Percentiles rank a stretch among this genome's conserved stretches.
Conservation (phyloP, 352 stramenopile genomes). For the Globisporangium canariense region DNA sequence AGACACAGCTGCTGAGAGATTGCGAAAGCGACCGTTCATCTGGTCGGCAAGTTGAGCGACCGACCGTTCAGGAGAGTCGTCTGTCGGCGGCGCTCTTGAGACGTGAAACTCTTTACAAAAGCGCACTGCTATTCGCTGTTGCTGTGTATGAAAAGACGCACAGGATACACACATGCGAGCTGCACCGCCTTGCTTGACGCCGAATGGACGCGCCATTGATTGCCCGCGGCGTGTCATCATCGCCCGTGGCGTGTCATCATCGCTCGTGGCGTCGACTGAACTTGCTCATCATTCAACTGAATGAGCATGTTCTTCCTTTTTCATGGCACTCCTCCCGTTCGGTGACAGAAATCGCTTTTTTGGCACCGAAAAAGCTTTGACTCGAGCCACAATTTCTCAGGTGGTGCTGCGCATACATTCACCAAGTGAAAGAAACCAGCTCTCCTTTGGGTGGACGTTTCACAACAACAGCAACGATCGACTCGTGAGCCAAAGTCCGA, state of each 20-base stretch:
- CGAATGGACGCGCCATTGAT: background rate
- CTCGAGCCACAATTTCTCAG: conserved; percentile 6
- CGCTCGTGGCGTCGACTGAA: conserved; percentile 1
- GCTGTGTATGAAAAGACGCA: background rate
- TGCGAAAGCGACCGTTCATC: background rate
- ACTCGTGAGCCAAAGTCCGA: too few species aligned
- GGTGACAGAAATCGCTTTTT: background rate
- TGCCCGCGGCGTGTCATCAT: background rate
- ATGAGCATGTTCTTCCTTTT: background rate
- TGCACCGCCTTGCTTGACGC: background rate
- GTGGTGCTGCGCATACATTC: conserved; percentile 14
- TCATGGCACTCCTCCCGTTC: background rate
- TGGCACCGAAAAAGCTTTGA: background rate
- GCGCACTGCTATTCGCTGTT: background rate
- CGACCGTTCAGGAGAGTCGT: background rate
- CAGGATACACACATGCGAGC: background rate
- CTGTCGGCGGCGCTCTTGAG: background rate
- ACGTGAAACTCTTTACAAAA: background rate
- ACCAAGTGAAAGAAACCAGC: conserved; percentile 3
- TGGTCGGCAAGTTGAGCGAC: background rate
- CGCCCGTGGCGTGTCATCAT: background rate
- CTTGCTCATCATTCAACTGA: conserved; percentile 3
- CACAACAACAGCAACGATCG: background rate
- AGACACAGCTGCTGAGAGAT: background rate
- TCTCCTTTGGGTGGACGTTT: background rate